phyloP scores from a whole-genome alignment of 768 basidiomycete genomes.

The Lactarius hengduanensis region DNA sequence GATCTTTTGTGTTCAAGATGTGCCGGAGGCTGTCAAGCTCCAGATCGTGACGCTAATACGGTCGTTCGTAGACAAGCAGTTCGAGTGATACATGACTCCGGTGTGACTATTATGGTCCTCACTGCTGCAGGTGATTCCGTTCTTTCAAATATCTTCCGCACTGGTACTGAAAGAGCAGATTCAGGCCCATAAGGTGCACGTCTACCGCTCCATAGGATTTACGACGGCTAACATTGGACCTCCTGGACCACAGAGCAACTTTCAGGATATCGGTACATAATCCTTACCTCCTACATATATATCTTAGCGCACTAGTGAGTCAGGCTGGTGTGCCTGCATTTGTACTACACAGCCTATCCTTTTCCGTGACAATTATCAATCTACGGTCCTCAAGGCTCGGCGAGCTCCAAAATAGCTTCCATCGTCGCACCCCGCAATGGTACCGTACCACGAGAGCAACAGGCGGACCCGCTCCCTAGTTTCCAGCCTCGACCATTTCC shows the following conservation, averaged over 20 bases:
- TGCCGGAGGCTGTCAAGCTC: constrained; percentile 21
- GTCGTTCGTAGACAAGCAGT: constrained; percentile 22
- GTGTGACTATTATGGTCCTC: neutral
- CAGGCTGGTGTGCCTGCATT: neutral
- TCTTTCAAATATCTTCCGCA: neutral
- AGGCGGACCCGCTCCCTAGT: neutral
- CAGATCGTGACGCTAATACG: constrained; percentile 20
- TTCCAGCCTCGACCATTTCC: neutral
- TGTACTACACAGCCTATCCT: neutral
- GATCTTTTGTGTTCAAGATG: neutral
- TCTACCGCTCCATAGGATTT: neutral
- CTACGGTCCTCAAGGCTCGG: neutral
- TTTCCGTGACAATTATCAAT: neutral
- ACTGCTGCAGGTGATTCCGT: neutral
- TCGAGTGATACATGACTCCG: constrained; percentile 12
- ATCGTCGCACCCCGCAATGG: neutral
- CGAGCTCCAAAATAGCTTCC: neutral
- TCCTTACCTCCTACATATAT: neutral
- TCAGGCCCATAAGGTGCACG: neutral
- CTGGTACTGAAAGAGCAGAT: neutral
- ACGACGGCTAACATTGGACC: neutral
- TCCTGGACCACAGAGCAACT: neutral
- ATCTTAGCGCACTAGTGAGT: neutral
- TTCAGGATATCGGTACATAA: neutral
- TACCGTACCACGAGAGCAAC: neutral